These are phyloP conservation scores for Calocybe gangraenosa DNA, from an alignment of 768 basidiomycete genomes.

Conservation along the genomic window DNA sequence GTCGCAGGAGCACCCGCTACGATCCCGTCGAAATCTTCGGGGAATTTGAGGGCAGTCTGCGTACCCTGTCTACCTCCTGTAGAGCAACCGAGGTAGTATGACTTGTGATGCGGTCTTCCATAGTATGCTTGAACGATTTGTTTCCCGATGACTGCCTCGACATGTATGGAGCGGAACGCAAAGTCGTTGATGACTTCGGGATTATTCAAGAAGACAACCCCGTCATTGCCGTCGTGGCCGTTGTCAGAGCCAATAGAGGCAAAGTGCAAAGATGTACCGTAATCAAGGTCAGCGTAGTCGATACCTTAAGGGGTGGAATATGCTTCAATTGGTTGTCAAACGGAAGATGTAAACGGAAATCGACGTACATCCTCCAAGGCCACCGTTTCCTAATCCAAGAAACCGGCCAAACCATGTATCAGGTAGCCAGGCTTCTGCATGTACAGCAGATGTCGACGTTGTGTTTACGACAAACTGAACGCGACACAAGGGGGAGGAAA, in stretches of 20 bases:
- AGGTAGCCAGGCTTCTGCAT: slow-evolving; percentile 1
- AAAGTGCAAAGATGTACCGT: slow-evolving; percentile 3
- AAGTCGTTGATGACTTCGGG: slow-evolving; percentile 10
- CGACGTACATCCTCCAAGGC: neutral
- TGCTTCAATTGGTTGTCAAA: neutral
- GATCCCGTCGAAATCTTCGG: slow-evolving; percentile 11
- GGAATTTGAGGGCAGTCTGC: slow-evolving; percentile 7
- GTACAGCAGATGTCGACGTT: neutral
- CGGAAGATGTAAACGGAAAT: neutral
- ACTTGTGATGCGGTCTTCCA: slow-evolving; percentile 1
- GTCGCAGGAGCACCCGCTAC: slow-evolving; percentile 3
- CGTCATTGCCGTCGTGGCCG: slow-evolving; percentile 4
- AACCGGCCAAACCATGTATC: slow-evolving; percentile 1
- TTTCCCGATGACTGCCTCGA: slow-evolving; percentile 9
- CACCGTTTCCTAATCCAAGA: slow-evolving; percentile 1
- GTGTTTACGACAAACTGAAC: slow-evolving; percentile 5
- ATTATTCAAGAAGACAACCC: neutral
- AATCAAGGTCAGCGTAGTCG: slow-evolving; percentile 1
- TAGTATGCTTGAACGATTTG: slow-evolving; percentile 9
- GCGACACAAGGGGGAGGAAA: neutral
- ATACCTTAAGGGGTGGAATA: neutral
- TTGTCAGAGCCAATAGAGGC: slow-evolving; percentile 7
- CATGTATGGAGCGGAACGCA: slow-evolving; percentile 1
- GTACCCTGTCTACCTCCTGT: slow-evolving; percentile 7
- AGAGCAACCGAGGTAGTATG: slow-evolving; percentile 9